Conservation (phyloP, 1,139 yeast species). For the Blastobotrys buckinghamii region DNA sequence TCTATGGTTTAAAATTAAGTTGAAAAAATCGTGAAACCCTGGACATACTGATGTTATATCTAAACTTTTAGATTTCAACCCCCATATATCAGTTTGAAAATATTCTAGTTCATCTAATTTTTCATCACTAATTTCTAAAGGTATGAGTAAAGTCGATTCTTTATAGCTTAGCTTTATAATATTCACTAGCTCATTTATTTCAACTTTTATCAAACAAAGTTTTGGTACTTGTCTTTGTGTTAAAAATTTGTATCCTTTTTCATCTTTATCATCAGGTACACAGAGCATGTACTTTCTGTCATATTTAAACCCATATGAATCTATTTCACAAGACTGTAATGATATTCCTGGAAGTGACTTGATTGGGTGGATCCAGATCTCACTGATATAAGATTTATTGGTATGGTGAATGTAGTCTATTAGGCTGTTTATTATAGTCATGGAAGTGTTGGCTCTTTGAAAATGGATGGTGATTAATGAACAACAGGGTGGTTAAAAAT, state of each 20-base stretch:
- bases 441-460: too few species aligned
- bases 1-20: background rate
- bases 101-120: conserved; percentile 20
- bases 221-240: conserved; percentile 36
- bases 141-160: conserved; percentile 14
- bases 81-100: conserved; percentile 23
- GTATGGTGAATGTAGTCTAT: too few species aligned
- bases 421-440: too few species aligned
- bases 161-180: conserved; percentile 30
- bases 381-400: conserved; percentile 7
- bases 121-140: background rate
- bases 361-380: conserved; percentile 38
- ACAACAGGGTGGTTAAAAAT: too few species aligned
- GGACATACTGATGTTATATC: conserved; percentile 16
- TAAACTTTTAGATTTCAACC: conserved; percentile 13
- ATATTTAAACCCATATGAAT: conserved; percentile 37
- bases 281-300: conserved; percentile 41
- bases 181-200: conserved; percentile 24
- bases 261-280: conserved; percentile 20
- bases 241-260: conserved; percentile 28
- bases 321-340: conserved; percentile 33
- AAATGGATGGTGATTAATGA: too few species aligned
- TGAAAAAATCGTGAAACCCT: conserved; percentile 14
- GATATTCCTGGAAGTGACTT: conserved; percentile 38
- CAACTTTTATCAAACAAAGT: conserved; percentile 30